phyloP scores from a whole-genome alignment of 2,329 filamentous ascomycete genomes.

The Xylariales sp. region DNA sequence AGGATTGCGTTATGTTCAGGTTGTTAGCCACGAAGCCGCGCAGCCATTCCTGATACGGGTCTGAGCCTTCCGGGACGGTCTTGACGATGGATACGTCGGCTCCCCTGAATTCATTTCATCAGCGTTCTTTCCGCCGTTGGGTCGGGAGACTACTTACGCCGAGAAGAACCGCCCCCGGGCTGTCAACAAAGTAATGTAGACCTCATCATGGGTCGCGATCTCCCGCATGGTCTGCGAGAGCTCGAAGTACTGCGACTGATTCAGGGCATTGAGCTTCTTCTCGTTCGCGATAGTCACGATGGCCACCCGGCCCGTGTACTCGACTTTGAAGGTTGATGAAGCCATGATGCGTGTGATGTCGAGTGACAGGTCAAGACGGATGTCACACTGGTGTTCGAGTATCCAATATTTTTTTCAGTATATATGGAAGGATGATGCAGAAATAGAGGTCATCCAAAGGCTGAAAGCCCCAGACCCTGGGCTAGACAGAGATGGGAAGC shows the following conservation, averaged over 20 bases:
- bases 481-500: neutral
- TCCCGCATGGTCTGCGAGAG: slow-evolving; percentile 70
- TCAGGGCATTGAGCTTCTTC: slow-evolving; percentile 83
- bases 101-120: slow-evolving; percentile 49
- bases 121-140: slow-evolving; percentile 6
- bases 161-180: slow-evolving; percentile 84
- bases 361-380: too few species aligned
- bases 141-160: slow-evolving; percentile 55
- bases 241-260: slow-evolving; percentile 68
- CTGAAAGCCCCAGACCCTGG: too few species aligned
- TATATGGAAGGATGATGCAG: too few species aligned
- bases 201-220: slow-evolving; percentile 71
- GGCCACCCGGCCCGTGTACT: slow-evolving; percentile 66
- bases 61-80: slow-evolving; percentile 13
- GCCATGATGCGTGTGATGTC: slow-evolving; percentile 2
- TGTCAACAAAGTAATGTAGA: slow-evolving; percentile 79
- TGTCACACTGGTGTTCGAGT: too few species aligned
- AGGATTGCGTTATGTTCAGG: slow-evolving; percentile 82
- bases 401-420: too few species aligned
- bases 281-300: slow-evolving; percentile 82
- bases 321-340: slow-evolving; percentile 39
- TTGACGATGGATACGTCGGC: slow-evolving; percentile 64
- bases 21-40: slow-evolving; percentile 76
- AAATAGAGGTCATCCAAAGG: too few species aligned
- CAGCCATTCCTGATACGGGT: slow-evolving; percentile 53